Evolutionary conservation across 83 land plant genomes (phyloP), one percentile per base, ranked within the genome.

Genomic region (Isoetes engelmannii): DNA sequence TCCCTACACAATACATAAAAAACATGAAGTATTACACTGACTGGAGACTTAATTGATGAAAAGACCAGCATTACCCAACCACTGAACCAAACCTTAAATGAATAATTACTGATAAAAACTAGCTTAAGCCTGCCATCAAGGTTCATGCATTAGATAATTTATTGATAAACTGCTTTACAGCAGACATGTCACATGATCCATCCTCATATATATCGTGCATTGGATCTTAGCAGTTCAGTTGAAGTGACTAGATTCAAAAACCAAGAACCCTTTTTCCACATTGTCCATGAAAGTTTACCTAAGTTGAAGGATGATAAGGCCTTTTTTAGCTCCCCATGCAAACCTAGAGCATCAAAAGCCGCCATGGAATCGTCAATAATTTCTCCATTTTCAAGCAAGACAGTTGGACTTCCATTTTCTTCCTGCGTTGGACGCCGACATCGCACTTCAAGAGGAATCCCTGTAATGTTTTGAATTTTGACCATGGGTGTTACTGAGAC

Each of bases 331-430:
- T 84, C 89, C 48, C 98, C 96, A 78, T 88, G 78, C 13, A 81
- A 63, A 55, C 80, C 66, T 15, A 87, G 45, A 44, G 98, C 87
- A 83, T 90, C 89, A 82, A 93, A 93, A 7, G 80, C 82, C 49
- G 84, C 89, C 81, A 84, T 76, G 37, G 89, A 82, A 67, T 93
- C 98, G 79, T 93, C 96, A 70, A 93, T 72, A 44, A 75, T 69
- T 60, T 85, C 89, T 9, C 90, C 92, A 72, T 78, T 65, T 48
- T 83, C 72, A 20, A 93, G 84, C 58, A 78, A 46, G 20, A 90
- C 81, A 57, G 74, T 69, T n/a, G n/a, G n/a, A 4, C 86, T 87
- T 70, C 80, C 81, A 12, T 84, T 86, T 56, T 69, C 70, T 63
- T 77, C 87, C 18, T 81, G 79, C n/a, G 79, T 76, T 66, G 84